These are phyloP conservation scores for Novymonas esmeraldas DNA, from an alignment of 208 protist species.

Conservation along the genomic window DNA sequence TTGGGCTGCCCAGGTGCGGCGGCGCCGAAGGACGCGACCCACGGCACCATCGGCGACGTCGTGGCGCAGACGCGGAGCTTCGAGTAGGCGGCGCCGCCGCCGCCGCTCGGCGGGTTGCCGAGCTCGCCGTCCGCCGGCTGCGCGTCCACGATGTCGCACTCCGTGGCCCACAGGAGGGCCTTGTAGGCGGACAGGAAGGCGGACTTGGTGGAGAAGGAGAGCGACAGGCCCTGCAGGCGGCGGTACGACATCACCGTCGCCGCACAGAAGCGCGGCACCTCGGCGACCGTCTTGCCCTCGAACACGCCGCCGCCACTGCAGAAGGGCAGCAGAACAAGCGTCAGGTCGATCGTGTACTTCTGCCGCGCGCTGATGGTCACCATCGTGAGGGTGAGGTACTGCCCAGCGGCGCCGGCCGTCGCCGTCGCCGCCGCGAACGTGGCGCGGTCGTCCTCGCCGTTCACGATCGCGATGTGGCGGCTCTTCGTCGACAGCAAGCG, in stretches of 20 bases:
- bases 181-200: conserved; percentile 85
- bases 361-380: conserved; percentile 64
- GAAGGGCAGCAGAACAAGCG: conserved; percentile 75
- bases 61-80: conserved; percentile 63
- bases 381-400: conserved; percentile 70
- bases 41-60: conserved; percentile 56
- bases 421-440: conserved; percentile 39
- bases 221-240: conserved; percentile 61
- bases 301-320: conserved; percentile 28
- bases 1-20: conserved; percentile 4
- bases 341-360: conserved; percentile 75
- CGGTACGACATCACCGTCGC: conserved; percentile 45
- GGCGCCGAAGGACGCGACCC: conserved; percentile 47
- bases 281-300: conserved; percentile 50
- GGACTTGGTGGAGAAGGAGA: conserved; percentile 72
- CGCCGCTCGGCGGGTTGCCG: conserved; percentile 6
- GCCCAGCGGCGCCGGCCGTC: not conserved
- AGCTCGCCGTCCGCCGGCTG: conserved; percentile 20
- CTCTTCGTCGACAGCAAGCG: conserved; percentile 50
- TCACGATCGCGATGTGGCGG: conserved; percentile 39
- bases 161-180: conserved; percentile 81
- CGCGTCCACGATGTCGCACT: conserved; percentile 76
- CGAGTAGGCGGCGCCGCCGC: conserved; percentile 35
- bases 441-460: conserved; percentile 56
- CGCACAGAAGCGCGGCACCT: conserved; percentile 71